Percentiles rank a stretch among this genome's conserved stretches.
phyloP scores from a whole-genome alignment of 2,329 filamentous ascomycete genomes.

The Fusarium armeniacum region DNA sequence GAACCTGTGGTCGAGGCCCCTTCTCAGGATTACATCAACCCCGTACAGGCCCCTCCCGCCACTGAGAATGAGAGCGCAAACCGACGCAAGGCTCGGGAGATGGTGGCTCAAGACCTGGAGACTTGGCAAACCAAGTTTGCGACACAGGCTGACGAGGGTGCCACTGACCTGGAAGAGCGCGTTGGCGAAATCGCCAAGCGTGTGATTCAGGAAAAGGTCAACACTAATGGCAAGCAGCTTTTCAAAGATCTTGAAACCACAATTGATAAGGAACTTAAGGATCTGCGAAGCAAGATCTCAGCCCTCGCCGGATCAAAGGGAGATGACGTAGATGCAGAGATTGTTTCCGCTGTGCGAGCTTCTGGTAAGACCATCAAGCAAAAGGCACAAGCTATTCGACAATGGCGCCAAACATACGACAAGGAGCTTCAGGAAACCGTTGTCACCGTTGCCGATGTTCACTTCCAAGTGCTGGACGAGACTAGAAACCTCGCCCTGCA shows the following conservation, averaged over 20 bases:
- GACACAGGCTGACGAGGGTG: constrained; percentile 85
- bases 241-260: constrained; percentile 77
- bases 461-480: constrained; percentile 84
- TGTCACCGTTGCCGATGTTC: constrained; percentile 79
- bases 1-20: constrained; percentile 43
- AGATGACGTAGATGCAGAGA: constrained; percentile 59
- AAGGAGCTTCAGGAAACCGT: constrained; percentile 77
- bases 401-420: constrained; percentile 82
- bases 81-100: constrained; percentile 71
- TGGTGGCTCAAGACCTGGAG: constrained; percentile 82
- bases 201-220: constrained; percentile 74
- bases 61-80: constrained; percentile 66
- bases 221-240: constrained; percentile 74
- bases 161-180: constrained; percentile 77
- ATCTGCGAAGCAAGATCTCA: constrained; percentile 77
- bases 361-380: constrained; percentile 82
- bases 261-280: constrained; percentile 72
- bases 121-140: constrained; percentile 92
- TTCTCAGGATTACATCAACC: constrained; percentile 50
- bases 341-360: constrained; percentile 68
- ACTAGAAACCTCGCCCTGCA: constrained; percentile 88
- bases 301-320: constrained; percentile 70
- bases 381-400: constrained; percentile 80
- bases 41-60: constrained; percentile 61
- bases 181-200: constrained; percentile 69